Percentiles rank a stretch among this genome's conserved stretches.
These are phyloP conservation scores for Pelargonium australe DNA, from an alignment of 441 rosid species.

Conservation along the genomic window DNA sequence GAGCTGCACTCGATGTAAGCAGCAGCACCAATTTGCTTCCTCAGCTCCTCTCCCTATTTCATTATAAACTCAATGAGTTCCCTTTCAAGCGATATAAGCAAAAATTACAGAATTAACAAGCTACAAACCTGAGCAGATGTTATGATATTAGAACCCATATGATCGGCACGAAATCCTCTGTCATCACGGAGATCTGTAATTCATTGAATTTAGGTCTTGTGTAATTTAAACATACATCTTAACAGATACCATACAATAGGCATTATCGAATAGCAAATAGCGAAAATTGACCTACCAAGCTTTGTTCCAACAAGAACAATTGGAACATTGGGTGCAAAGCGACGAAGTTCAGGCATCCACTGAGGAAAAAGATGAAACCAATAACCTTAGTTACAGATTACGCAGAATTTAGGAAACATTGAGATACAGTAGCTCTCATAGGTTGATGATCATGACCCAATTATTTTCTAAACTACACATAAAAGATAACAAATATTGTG, in stretches of 20 bases:
- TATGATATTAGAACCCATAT: conserved; percentile 51
- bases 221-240: not conserved
- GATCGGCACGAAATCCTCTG: conserved; percentile 63
- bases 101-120: not conserved
- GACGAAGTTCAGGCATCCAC: conserved; percentile 98
- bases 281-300: conserved; percentile 46
- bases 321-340: conserved; percentile 91
- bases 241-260: not conserved
- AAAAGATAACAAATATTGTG: not conserved
- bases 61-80: conserved; percentile 14
- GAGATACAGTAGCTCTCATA: conserved; percentile 7
- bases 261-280: conserved; percentile 2
- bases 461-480: not conserved
- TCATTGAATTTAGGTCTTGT: not conserved
- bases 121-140: conserved; percentile 61
- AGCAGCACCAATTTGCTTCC: conserved; percentile 93
- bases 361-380: conserved; percentile 26
- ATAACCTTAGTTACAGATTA: not conserved
- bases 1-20: conserved; percentile 97
- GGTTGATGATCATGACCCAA: conserved; percentile 9
- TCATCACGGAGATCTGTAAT: conserved; percentile 74
- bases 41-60: conserved; percentile 77
- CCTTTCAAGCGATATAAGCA: not conserved
- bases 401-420: not conserved
- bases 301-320: conserved; percentile 91